Conservation (phyloP, 2,329 filamentous ascomycete species). For the Aspergillus candidus region DNA sequence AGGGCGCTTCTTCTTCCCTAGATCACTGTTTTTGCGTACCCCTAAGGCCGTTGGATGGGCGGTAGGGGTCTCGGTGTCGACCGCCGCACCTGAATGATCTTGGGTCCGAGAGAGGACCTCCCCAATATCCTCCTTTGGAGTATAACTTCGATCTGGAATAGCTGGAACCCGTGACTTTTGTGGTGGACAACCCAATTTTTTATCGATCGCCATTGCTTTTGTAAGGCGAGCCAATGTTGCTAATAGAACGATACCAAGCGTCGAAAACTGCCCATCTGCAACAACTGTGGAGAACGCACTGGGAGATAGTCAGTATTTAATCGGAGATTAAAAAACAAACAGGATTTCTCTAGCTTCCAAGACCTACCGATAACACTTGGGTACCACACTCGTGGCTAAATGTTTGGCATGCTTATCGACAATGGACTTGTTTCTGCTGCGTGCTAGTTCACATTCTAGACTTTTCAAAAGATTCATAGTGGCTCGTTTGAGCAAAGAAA, state of each 20-base stretch:
- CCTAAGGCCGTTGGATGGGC: too few relatives aligned
- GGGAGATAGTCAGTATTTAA: background rate
- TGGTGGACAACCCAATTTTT: conserved; percentile 10
- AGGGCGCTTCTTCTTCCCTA: conserved; percentile 1
- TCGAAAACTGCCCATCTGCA: conserved; percentile 66
- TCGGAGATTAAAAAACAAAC: background rate
- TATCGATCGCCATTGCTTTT: conserved; percentile 35
- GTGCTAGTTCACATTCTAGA: conserved; percentile 28
- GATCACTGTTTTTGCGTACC: background rate
- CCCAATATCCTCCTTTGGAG: conserved; percentile 19
- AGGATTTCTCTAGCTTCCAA: background rate
- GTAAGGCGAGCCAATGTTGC: conserved; percentile 57
- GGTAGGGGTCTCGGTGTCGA: background rate
- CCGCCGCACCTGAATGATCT: background rate
- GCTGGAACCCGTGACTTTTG: background rate
- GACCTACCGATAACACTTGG: conserved; percentile 39
- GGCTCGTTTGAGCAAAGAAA: conserved; percentile 65
- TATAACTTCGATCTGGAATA: background rate
- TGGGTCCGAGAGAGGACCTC: conserved; percentile 19
- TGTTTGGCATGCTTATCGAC: conserved; percentile 26
- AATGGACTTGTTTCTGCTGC: conserved; percentile 1
- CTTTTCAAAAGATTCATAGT: conserved; percentile 50
- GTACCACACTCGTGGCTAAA: conserved; percentile 31
- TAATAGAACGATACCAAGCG: conserved; percentile 64
- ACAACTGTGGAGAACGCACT: conserved; percentile 61